Base-by-base conservation (phyloP, 257 asterid genomes). In the Nicotiana tabacum region DNA sequence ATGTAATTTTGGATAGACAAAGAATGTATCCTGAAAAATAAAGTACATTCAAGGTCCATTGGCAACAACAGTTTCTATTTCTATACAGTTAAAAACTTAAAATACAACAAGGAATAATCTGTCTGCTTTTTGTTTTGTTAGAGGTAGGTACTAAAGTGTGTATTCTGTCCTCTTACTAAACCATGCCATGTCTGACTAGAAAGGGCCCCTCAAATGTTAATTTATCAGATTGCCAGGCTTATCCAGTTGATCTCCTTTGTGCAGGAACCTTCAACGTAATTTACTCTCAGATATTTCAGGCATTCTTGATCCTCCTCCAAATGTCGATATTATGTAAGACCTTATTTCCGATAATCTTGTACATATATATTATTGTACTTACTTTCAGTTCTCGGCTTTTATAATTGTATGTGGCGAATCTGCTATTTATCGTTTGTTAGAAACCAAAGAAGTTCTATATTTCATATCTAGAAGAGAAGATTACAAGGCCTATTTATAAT, bases 261-360 rank as follows among this genome's bases (percentile, higher is more conserved):
- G 89, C 91, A 90, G 93, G 86, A 90, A 90, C 65, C 57, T 90
- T 21, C 89, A 78, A 76, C 55, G 60, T 8, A 90, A 90, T 83
- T 33, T 80, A n/a, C 90, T 90, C 35, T 90, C 92, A 7, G 92
- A 90, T 84, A 82, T 90, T 32, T 83, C 90, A 0, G 92, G 92
- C 68, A 76, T 83, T 81, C 90, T 89, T 46, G 24, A 74, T 48
- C 51, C 87, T 16, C 94, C 94, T 81, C 82, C 84, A 80, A 88
- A 86, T 43, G 92, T 88, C 3, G 90, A 92, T 60, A 80, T 90
- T 7, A 84, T 33, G 94, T 85, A 83, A 85, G 89, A 68, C 57
- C 76, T 46, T 17, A 2, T 86, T 13, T 46, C 51, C 2, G 7
- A 6, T 81, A 15, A 77, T 43, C 18, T 65, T 46, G 10, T 21